These are phyloP conservation scores for Globisporangium paroecandrum DNA, from an alignment of 352 stramenopile species.

Conservation along the genomic window DNA sequence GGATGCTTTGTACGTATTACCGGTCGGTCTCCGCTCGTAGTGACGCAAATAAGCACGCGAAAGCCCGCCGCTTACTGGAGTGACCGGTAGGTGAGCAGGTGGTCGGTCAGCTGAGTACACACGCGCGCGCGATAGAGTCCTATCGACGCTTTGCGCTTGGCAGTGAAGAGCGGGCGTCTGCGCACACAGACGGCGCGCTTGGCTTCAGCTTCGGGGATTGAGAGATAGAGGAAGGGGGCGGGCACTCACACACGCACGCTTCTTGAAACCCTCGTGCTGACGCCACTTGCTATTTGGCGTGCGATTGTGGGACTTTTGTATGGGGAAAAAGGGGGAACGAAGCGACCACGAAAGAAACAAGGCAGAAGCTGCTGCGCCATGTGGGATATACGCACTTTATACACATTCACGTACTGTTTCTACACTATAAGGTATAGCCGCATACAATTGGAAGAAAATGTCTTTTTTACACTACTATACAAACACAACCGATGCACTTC, in stretches of 20 bases:
- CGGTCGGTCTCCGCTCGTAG: neutral
- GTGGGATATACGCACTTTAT: neutral
- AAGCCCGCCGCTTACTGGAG: neutral
- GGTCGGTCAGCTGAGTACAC: neutral
- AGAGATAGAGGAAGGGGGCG: neutral
- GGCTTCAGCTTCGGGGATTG: neutral
- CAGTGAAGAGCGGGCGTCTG: neutral
- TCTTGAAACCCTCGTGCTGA: conserved; percentile 5
- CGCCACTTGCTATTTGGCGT: neutral
- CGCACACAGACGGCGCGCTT: neutral
- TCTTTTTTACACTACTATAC: neutral
- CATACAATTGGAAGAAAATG: neutral
- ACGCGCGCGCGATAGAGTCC: neutral
- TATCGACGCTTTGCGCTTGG: neutral
- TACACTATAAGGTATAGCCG: neutral
- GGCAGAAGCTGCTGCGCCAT: neutral
- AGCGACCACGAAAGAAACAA: conserved; percentile 5
- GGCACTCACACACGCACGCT: neutral
- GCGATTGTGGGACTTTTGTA: neutral
- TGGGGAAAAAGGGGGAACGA: neutral
- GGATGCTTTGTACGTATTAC: neutral
- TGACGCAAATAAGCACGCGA: neutral
- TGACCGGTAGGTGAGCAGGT: neutral
- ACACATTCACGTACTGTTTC: neutral
- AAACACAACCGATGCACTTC: neutral